Evolutionary conservation across 495 filamentous ascomycete genomes (phyloP), one percentile per base, ranked within the genome.

Genomic region (Penicillium bialowiezense): DNA sequence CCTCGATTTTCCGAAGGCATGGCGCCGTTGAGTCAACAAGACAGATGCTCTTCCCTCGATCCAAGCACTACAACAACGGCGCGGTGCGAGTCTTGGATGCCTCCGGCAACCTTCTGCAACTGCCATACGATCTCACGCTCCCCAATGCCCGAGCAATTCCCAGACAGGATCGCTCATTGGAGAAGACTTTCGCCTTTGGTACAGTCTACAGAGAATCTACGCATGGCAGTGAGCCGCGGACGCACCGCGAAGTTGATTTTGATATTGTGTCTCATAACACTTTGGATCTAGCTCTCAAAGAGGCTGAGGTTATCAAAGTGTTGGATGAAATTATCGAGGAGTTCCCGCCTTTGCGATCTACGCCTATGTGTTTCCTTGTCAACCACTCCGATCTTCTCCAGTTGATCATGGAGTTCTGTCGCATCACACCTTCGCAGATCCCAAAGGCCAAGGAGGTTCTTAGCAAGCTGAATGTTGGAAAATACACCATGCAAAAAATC

Each of bases 251-350:
- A 61, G 91, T 91, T 6, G 93, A 97, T 60, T 97, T 96, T 65
- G 95, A 98, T 71, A 90, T 98, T 54, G 77, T 93, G 13, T 90
- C 89, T 0, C 76, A 82, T 42, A 84, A 91, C 52, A 84, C 84
- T 2, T 63, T 88, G 19, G 90, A 97, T 60, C 73, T 95, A n/a
- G 83, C 91, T 0, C 63, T 96, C 42, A 91, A 93, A 59, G 93
- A 98, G 67, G 93, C 93, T 1, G 93, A 98, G 62, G 87, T 90
- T 3, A 83, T 98, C 47, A 97, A 97, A 63, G 90, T 97, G 6
- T 61, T 97, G 36, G 92, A 97, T 61, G 93, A 98, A 58, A 86
- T 97, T 36, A 78, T 95, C 18, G 79, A 86, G 32, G 81, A 85
- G 6, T 92, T 97, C 54, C 91, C 91, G 6, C 84, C 82, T 34